These are phyloP conservation scores for Clohesyomyces aquaticus DNA, from an alignment of 495 filamentous ascomycete genomes.

Conservation along the genomic window DNA sequence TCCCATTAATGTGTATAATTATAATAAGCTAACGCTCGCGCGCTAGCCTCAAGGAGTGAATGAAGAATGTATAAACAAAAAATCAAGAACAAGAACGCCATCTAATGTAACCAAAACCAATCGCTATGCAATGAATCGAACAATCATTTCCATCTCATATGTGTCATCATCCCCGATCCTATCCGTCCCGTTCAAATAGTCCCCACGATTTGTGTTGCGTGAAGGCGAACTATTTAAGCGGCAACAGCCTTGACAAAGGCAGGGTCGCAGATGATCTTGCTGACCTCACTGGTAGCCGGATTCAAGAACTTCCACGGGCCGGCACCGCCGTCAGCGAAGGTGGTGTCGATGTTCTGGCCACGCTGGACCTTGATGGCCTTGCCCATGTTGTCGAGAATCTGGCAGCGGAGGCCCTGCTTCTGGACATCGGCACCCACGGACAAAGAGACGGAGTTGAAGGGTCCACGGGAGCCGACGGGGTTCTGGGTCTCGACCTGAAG, in stretches of 20 bases:
- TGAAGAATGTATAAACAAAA: no score
- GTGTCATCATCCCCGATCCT: no score
- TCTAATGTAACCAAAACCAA: no score
- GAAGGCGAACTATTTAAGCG: no score
- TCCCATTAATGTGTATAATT: no score
- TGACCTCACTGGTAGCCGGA: not conserved
- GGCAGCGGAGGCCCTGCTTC: conserved; percentile 7
- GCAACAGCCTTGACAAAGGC: conserved; percentile 7
- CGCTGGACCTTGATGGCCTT: not conserved
- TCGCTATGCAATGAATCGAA: no score
- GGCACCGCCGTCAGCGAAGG: conserved; percentile 6
- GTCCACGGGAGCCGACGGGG: not conserved
- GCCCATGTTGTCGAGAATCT: not conserved
- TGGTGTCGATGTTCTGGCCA: conserved; percentile 12
- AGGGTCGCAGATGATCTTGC: conserved; percentile 10
- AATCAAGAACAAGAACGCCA: no score
- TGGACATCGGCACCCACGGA: conserved; percentile 3
- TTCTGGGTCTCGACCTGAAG: not conserved
- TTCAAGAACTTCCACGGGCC: conserved; percentile 9
- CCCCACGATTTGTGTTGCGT: no score
- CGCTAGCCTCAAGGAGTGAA: no score
- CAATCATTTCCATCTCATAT: no score
- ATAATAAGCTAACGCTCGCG: no score
- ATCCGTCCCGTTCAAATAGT: no score
- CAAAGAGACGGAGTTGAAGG: conserved; percentile 6